These are phyloP conservation scores for Cairneyella variabilis DNA, from an alignment of 495 filamentous ascomycete genomes.

Conservation along the genomic window DNA sequence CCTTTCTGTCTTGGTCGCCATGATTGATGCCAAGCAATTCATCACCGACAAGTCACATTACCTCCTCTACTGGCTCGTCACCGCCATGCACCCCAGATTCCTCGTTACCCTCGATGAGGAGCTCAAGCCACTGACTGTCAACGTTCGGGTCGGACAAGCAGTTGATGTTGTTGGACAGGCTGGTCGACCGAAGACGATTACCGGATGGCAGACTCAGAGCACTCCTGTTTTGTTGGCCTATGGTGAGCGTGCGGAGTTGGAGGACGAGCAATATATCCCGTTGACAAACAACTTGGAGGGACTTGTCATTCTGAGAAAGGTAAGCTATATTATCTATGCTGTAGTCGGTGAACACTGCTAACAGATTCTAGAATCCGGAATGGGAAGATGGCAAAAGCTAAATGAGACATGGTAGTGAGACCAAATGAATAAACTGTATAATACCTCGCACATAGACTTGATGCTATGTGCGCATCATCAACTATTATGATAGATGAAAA, in stretches of 20 bases:
- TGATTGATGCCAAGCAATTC: constrained; percentile 95
- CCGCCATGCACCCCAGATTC: constrained; percentile 96
- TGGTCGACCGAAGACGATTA: constrained; percentile 96
- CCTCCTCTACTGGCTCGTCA: constrained; percentile 94
- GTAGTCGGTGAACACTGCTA: no score
- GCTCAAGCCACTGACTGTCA: constrained; percentile 88
- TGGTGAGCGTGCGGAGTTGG: constrained; percentile 92
- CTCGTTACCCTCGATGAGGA: constrained; percentile 94
- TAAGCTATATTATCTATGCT: constrained; percentile 36
- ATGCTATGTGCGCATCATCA: constrained; percentile 16
- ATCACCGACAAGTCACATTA: constrained; percentile 87
- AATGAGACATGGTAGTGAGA: constrained; percentile 12
- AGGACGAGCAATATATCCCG: constrained; percentile 95
- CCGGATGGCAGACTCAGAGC: constrained; percentile 98
- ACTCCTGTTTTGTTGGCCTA: constrained; percentile 90
- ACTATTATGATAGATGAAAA: constrained; percentile 25
- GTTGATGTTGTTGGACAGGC: constrained; percentile 98
- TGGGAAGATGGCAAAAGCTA: constrained; percentile 30
- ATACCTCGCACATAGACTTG: constrained; percentile 20
- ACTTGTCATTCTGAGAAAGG: constrained; percentile 94
- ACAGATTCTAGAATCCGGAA: constrained; percentile 28
- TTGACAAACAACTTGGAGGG: constrained; percentile 90
- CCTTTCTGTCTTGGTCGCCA: constrained; percentile 81
- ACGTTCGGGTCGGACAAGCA: constrained; percentile 94
- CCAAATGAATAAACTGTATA: constrained; percentile 29